Evolutionary conservation across 1,284 basidiomycete genomes (phyloP), one percentile per base, ranked within the genome.

Genomic region (Trichosporon asahii): DNA sequence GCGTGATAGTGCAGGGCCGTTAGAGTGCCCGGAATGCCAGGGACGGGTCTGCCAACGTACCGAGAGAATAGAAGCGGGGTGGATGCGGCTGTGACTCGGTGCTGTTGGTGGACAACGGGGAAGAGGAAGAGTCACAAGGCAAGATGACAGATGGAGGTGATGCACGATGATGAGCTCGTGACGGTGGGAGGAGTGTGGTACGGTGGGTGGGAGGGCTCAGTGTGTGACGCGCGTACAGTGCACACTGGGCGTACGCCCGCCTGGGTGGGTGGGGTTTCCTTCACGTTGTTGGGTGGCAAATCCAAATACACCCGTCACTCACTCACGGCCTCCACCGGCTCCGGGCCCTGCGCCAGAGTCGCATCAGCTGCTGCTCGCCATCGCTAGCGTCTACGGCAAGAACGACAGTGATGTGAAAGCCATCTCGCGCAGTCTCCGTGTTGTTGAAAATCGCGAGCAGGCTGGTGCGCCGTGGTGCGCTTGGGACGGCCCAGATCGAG

Each of bases 271-370:
- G 35, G 57, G 27, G 18, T n/a, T 31, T 31, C 27, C 57, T n/a
- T n/a, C 57, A 31, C 57, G 57, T 18, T n/a, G 27, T 61, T 61
- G 57, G 57, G 57, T 61, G 57, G 57, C 57, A 61, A 61, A 61
- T 61, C 57, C 57, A 61, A n/a, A 31, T 61, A 31, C 57, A 31
- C 57, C 57, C 57, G 57, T 57, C 11, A 12, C 55, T 21, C 18
- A 49, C 18, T 53, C 49, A 53, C 49, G 49, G 40, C 40, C 40
- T 44, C 15, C 40, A 44, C 40, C 40, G 40, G 15, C 40, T 44
- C 40, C 40, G 18, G 40, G 18, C 11, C 35, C 5, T 44, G 8
- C 15, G 18, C 40, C 40, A 37, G 18, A n/a, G 40, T 44, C 18
- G 40, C 40, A 44, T n/a, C 40, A 44, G 5, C 29, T 31, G 14